These are phyloP conservation scores for Ceratocystis lukuohia DNA, from an alignment of 2,329 filamentous ascomycete genomes.

Conservation along the genomic window DNA sequence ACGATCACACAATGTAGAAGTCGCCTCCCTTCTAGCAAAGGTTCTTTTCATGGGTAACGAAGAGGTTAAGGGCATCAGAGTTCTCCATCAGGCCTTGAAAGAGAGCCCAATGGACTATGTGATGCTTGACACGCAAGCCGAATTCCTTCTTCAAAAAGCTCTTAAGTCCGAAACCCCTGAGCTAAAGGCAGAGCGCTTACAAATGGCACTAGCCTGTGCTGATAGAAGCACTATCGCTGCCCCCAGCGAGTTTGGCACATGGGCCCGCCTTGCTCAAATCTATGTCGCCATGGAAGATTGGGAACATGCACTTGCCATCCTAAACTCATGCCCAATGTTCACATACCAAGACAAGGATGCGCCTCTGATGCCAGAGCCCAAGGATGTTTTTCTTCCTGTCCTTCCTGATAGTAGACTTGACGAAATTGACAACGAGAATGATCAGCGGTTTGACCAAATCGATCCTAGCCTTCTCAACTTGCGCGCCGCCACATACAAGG, in stretches of 20 bases:
- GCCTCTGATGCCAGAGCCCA: constrained; percentile 84
- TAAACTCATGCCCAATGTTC: constrained; percentile 99
- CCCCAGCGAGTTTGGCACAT: constrained; percentile 92
- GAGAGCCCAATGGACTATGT: constrained; percentile 96
- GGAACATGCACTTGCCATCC: constrained; percentile 85
- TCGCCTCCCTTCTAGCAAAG: constrained; percentile 80
- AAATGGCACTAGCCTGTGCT: constrained; percentile 81
- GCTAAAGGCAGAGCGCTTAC: constrained; percentile 52
- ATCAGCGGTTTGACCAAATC: constrained; percentile 72
- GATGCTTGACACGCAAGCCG: constrained; percentile 84
- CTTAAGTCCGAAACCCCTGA: constrained; percentile 39
- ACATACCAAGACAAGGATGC: constrained; percentile 98
- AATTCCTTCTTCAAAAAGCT: constrained; percentile 81
- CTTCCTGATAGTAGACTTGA: constrained; percentile 81
- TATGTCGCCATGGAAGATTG: constrained; percentile 92
- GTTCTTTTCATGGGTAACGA: constrained; percentile 92
- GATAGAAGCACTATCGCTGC: constrained; percentile 91
- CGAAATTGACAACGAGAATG: constrained; percentile 86
- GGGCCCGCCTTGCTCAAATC: constrained; percentile 84
- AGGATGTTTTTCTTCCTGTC: constrained; percentile 74
- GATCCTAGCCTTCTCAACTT: constrained; percentile 76
- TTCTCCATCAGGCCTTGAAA: constrained; percentile 77
- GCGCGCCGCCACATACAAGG: constrained; percentile 78
- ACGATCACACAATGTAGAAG: constrained; percentile 76
- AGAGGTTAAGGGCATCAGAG: constrained; percentile 84